These are phyloP conservation scores for Turritis glabra DNA, from an alignment of 345 rosid genomes.

Conservation along the genomic window DNA sequence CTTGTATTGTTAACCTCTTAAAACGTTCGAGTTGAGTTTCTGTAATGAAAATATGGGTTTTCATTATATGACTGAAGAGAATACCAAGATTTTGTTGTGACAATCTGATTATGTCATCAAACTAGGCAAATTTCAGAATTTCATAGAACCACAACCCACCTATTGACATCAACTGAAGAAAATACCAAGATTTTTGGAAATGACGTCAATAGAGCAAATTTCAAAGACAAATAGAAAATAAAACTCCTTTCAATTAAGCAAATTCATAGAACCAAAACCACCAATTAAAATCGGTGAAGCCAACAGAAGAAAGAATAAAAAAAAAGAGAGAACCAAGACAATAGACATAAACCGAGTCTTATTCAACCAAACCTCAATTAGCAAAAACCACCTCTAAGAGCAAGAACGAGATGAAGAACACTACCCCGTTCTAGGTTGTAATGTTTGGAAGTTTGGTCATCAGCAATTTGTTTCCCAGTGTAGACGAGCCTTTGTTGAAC, in stretches of 20 bases:
- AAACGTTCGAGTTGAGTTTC: conserved; percentile 11
- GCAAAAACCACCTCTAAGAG: conserved; percentile 18
- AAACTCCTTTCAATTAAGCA: no score
- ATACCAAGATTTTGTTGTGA: background rate
- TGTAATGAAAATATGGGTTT: background rate
- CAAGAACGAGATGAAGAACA: conserved; percentile 28
- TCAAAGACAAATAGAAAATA: no score
- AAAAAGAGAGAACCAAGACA: background rate
- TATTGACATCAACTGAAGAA: background rate
- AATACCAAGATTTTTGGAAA: background rate
- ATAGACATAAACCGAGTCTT: background rate
- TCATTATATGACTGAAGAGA: background rate
- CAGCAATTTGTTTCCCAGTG: conserved; percentile 26
- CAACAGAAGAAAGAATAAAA: background rate
- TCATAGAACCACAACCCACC: background rate
- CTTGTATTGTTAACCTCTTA: no score
- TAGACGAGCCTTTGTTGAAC: conserved; percentile 20
- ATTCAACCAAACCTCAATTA: background rate
- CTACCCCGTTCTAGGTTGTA: background rate
- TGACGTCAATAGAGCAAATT: no score
- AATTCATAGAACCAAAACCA: background rate
- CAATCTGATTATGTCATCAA: background rate
- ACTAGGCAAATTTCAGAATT: background rate
- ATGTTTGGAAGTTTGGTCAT: conserved; percentile 20
- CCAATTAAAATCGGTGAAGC: background rate